Evolutionary conservation across 306 rosid genomes (phyloP).

Genomic region (Citrullus colocynthis): DNA sequence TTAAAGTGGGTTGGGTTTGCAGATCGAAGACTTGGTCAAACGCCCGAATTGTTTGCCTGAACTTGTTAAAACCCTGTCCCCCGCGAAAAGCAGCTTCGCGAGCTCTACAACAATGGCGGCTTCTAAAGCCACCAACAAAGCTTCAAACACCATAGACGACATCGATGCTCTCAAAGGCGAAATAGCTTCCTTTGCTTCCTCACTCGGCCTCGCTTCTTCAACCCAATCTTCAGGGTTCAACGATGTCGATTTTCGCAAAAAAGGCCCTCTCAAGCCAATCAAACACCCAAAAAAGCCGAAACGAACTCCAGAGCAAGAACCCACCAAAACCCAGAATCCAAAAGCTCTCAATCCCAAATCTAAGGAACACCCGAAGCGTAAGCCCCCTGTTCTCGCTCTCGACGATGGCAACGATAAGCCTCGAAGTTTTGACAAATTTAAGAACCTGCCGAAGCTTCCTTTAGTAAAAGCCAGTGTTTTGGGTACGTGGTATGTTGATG

Average conservation of each 20-base stretch:
- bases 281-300: constrained; percentile 24
- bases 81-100: neutral
- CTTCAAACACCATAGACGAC: constrained; percentile 28
- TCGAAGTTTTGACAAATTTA: constrained; percentile 33
- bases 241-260: constrained; percentile 74
- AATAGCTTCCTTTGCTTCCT: constrained; percentile 72
- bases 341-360: neutral
- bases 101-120: constrained; percentile 42
- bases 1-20: neutral
- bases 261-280: constrained; percentile 19
- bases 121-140: constrained; percentile 23
- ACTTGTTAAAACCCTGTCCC: neutral
- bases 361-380: constrained; percentile 38
- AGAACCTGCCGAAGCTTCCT: constrained; percentile 64
- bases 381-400: constrained; percentile 39
- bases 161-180: constrained; percentile 46
- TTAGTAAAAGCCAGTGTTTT: constrained; percentile 44
- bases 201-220: constrained; percentile 58
- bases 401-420: constrained; percentile 24
- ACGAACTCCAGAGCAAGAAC: constrained; percentile 11
- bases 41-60: neutral
- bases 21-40: neutral
- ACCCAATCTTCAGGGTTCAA: constrained; percentile 67
- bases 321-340: constrained; percentile 8
- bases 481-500: constrained; percentile 73